phyloP scores from a whole-genome alignment of 2,329 filamentous ascomycete species.

The Mycosphaerella arachidis region DNA sequence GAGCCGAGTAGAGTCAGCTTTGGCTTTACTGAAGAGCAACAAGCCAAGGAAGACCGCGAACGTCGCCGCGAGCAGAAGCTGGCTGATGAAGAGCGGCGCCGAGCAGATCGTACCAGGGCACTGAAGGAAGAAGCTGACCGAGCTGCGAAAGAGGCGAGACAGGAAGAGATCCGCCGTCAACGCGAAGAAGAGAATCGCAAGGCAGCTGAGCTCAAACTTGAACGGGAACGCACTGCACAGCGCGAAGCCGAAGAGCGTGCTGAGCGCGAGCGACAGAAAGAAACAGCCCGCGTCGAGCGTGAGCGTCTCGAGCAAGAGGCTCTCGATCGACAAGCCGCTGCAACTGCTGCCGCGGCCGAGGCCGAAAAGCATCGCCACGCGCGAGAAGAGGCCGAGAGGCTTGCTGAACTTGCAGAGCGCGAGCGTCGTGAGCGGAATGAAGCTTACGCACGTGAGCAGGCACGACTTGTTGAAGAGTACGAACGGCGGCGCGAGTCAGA shows the following conservation, averaged over 20 bases:
- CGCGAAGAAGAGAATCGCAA: constrained; percentile 28
- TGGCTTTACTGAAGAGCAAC: constrained; percentile 54
- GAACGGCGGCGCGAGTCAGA: constrained; percentile 17
- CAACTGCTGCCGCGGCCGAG: constrained; percentile 15
- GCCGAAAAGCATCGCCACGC: constrained; percentile 15
- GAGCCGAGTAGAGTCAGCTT: constrained; percentile 49
- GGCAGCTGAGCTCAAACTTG: constrained; percentile 16
- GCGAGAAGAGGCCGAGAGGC: constrained; percentile 20
- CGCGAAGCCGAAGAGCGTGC: constrained; percentile 15
- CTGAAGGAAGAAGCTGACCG: constrained; percentile 34
- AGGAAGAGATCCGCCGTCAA: constrained; percentile 23
- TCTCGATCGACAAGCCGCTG: constrained; percentile 14
- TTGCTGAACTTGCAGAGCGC: constrained; percentile 15
- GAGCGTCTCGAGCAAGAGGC: constrained; percentile 28
- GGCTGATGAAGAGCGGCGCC: constrained; percentile 27
- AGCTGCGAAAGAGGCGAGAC: constrained; percentile 22
- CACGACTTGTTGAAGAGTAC: constrained; percentile 18
- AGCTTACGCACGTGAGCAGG: constrained; percentile 27
- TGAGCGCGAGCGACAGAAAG: background rate
- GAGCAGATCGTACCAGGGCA: constrained; percentile 31
- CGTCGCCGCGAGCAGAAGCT: constrained; percentile 29
- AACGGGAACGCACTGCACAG: constrained; percentile 13
- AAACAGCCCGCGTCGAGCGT: constrained; percentile 2
- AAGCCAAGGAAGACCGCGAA: constrained; percentile 44
- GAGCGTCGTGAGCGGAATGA: constrained; percentile 27